phyloP scores from a whole-genome alignment of 2,329 filamentous ascomycete species.

The Alternaria brassicae region DNA sequence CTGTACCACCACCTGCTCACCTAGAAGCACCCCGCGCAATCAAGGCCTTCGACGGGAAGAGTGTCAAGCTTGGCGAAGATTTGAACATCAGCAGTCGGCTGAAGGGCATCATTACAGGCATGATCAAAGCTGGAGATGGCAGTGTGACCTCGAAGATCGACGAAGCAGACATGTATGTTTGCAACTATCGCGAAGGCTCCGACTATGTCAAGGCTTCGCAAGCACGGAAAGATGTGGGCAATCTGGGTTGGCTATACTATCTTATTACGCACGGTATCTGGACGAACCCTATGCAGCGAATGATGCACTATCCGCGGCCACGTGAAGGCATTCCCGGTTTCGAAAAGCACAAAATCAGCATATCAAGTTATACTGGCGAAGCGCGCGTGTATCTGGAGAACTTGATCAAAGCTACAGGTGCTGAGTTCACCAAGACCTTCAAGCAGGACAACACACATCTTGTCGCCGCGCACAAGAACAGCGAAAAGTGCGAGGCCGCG shows the following conservation, averaged over 20 bases:
- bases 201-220: constrained; percentile 81
- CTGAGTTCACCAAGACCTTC: constrained; percentile 92
- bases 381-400: constrained; percentile 93
- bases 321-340: constrained; percentile 81
- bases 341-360: constrained; percentile 75
- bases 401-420: constrained; percentile 81
- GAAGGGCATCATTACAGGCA: constrained; percentile 69
- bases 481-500: constrained; percentile 92
- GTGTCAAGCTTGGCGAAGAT: constrained; percentile 78
- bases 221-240: constrained; percentile 83
- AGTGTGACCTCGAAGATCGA: constrained; percentile 69
- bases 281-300: constrained; percentile 81
- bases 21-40: constrained; percentile 39
- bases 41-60: constrained; percentile 76
- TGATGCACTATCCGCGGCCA: constrained; percentile 90
- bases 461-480: constrained; percentile 85
- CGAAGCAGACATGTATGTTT: constrained; percentile 82
- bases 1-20: constrained; percentile 27
- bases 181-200: constrained; percentile 81
- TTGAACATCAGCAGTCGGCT: constrained; percentile 74
- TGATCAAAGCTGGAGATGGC: constrained; percentile 77
- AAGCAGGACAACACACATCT: constrained; percentile 95
- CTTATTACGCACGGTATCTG: constrained; percentile 88
- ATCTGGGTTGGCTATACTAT: constrained; percentile 91
- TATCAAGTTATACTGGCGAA: constrained; percentile 97